Conservation (phyloP, 1,139 yeast species). For the Lodderomyces elongisporus region DNA sequence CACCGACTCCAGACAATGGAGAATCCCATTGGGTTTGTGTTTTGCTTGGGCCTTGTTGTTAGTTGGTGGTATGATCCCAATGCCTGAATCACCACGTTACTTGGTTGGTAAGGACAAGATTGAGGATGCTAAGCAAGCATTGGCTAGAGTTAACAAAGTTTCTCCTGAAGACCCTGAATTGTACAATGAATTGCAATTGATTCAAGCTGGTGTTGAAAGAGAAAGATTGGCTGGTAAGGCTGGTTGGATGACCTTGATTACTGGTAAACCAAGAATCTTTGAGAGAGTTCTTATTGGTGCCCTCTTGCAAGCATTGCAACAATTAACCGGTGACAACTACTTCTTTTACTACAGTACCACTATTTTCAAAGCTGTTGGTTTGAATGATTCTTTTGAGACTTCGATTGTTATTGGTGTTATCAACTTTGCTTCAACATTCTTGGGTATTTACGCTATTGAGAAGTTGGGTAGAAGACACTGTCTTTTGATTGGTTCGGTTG, state of each 20-base stretch:
- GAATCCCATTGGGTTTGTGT: slow-evolving; percentile 58
- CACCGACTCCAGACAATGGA: slow-evolving; percentile 53
- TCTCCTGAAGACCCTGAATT: slow-evolving; percentile 56
- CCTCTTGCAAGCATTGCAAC: slow-evolving; percentile 65
- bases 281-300: slow-evolving; percentile 64
- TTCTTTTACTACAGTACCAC: slow-evolving; percentile 81
- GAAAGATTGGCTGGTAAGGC: slow-evolving; percentile 63
- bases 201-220: slow-evolving; percentile 59
- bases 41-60: slow-evolving; percentile 56
- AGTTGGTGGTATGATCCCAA: slow-evolving; percentile 47
- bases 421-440: slow-evolving; percentile 70
- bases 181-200: slow-evolving; percentile 52
- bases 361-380: slow-evolving; percentile 71
- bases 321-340: slow-evolving; percentile 75
- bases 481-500: slow-evolving; percentile 43
- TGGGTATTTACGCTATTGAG: slow-evolving; percentile 64
- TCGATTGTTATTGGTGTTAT: slow-evolving; percentile 75
- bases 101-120: slow-evolving; percentile 32
- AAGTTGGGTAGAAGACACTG: slow-evolving; percentile 66
- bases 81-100: slow-evolving; percentile 66
- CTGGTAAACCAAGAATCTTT: slow-evolving; percentile 63
- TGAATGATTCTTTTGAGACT: slow-evolving; percentile 74
- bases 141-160: slow-evolving; percentile 62
- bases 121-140: slow-evolving; percentile 44
- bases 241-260: slow-evolving; percentile 60